These are phyloP conservation scores for Tolypocladium tropicale DNA, from an alignment of 2,329 filamentous ascomycete species.

Conservation along the genomic window DNA sequence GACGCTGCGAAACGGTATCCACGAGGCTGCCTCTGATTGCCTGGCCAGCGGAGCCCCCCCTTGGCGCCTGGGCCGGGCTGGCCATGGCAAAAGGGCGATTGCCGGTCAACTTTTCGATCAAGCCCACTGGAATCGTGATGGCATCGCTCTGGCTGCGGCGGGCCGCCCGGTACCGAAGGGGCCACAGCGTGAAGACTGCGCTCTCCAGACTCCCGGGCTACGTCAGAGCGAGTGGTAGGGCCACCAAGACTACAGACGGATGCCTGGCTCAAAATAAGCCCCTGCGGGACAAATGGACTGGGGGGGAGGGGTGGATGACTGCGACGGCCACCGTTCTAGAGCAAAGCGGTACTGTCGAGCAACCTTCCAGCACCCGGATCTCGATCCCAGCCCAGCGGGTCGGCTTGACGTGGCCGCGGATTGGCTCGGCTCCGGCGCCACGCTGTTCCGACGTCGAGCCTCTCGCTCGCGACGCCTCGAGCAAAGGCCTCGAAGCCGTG, in stretches of 20 bases:
- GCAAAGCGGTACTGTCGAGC: not conserved
- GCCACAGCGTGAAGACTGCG: not conserved
- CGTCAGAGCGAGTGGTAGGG: not conserved
- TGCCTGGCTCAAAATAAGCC: not conserved
- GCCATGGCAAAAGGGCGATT: slow-evolving; percentile 1
- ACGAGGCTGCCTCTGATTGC: not conserved
- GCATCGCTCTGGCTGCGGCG: not conserved
- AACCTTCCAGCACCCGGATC: not conserved
- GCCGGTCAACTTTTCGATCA: slow-evolving; percentile 5
- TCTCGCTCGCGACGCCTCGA: not conserved
- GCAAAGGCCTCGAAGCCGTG: not conserved
- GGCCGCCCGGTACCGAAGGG: not conserved
- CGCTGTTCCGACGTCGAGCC: not conserved
- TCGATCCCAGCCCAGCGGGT: slow-evolving; percentile 3
- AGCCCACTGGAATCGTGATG: slow-evolving; percentile 4
- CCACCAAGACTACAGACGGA: too few relatives aligned
- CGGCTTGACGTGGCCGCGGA: not conserved
- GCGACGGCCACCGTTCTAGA: not conserved
- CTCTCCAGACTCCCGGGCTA: not conserved
- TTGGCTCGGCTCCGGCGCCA: slow-evolving; percentile 3
- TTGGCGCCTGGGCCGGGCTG: not conserved
- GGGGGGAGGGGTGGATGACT: not conserved
- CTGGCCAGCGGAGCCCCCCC: not conserved
- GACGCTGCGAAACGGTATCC: not conserved
- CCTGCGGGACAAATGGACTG: not conserved